Percentiles rank a stretch among this genome's conserved stretches.
Evolutionary conservation across 345 rosid genomes (phyloP).

Genomic region (Noccaea bulbosa): DNA sequence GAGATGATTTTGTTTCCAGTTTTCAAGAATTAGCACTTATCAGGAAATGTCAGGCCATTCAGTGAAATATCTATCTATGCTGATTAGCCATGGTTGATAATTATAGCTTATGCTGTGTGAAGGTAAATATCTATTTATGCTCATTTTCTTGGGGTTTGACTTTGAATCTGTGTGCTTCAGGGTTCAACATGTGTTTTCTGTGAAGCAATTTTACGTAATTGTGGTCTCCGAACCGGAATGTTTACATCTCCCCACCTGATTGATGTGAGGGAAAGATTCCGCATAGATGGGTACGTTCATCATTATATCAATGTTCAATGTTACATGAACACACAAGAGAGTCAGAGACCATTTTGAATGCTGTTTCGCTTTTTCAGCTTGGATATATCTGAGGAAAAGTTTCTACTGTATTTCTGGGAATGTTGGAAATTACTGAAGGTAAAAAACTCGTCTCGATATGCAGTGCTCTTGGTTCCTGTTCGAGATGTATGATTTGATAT

Average conservation of each 20-base stretch:
- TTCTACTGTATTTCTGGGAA: slow-evolving; percentile 82
- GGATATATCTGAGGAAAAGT: slow-evolving; percentile 85
- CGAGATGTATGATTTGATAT: slow-evolving; percentile 9
- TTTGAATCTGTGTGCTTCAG: slow-evolving; percentile 45
- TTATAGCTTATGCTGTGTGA: neutral
- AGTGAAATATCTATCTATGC: neutral
- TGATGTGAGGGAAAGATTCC: slow-evolving; percentile 92
- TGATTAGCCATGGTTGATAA: neutral
- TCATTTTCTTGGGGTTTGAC: slow-evolving; percentile 1
- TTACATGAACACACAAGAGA: slow-evolving; percentile 22
- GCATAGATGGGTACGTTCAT: slow-evolving; percentile 72
- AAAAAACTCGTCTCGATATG: slow-evolving; percentile 17
- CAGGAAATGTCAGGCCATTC: neutral
- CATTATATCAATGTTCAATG: slow-evolving; percentile 7
- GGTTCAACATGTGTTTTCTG: slow-evolving; percentile 93
- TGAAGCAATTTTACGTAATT: slow-evolving; percentile 82
- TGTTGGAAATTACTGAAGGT: slow-evolving; percentile 84
- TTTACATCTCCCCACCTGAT: slow-evolving; percentile 93
- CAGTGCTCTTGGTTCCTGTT: slow-evolving; percentile 21
- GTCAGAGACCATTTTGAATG: slow-evolving; percentile 22
- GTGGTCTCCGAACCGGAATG: slow-evolving; percentile 81
- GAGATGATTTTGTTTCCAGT: slow-evolving; percentile 14
- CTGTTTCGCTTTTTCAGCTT: slow-evolving; percentile 52
- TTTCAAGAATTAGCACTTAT: slow-evolving; percentile 1
- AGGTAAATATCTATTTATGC: slow-evolving; percentile 12